Conservation (phyloP, 176 grass and related monocot species). For the Coix lacrymajobi region DNA sequence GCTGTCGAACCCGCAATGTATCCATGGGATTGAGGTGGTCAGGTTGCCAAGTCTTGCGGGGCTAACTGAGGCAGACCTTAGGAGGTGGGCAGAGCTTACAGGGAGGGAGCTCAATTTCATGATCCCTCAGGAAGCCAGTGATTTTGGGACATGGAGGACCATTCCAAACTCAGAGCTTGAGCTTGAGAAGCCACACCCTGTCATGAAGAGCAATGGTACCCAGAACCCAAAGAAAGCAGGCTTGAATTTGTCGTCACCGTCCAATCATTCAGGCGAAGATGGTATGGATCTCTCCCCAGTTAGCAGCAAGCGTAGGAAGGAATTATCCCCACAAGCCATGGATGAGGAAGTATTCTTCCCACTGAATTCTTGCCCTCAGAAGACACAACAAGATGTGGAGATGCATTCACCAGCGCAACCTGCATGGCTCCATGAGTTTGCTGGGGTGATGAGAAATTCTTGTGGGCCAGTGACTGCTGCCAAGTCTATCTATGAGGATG, state of each 20-base stretch:
- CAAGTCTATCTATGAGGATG: conserved; percentile 94
- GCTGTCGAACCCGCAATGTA: conserved; percentile 93
- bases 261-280: conserved; percentile 68
- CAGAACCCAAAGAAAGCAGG: conserved; percentile 66
- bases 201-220: conserved; percentile 37
- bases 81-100: conserved; percentile 88
- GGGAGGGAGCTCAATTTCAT: conserved; percentile 84
- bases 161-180: conserved; percentile 74
- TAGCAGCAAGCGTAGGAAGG: conserved; percentile 79
- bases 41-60: conserved; percentile 55
- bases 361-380: conserved; percentile 41
- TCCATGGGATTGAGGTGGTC: conserved; percentile 93
- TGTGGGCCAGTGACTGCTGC: conserved; percentile 77
- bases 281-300: conserved; percentile 87
- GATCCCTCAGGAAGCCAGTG: conserved; percentile 76
- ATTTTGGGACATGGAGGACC: conserved; percentile 93
- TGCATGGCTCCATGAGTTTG: conserved; percentile 68
- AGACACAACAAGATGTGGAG: conserved; percentile 49
- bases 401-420: conserved; percentile 52
- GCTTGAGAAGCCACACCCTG: conserved; percentile 54
- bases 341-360: conserved; percentile 83
- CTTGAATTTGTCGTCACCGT: conserved; percentile 78
- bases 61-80: conserved; percentile 67
- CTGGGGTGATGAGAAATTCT: conserved; percentile 75
- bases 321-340: conserved; percentile 47